Conservation (phyloP, 2,329 filamentous ascomycete species). For the Exophiala spinifera region DNA sequence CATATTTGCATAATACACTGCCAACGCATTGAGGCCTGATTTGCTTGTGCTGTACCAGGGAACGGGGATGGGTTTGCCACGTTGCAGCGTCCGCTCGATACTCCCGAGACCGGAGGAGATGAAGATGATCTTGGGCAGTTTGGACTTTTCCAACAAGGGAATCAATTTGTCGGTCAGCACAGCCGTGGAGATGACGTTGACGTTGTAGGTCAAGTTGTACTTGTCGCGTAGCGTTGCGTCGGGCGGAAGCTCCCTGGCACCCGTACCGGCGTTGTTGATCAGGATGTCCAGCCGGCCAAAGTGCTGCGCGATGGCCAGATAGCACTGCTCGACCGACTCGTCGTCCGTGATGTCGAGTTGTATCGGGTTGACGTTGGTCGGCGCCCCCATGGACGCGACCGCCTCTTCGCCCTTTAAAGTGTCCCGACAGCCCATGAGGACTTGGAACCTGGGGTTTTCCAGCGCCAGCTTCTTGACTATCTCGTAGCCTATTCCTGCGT, state of each 20-base stretch:
- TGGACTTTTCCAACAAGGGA: conserved; percentile 24
- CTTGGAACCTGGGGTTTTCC: conserved; percentile 34
- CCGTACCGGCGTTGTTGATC: conserved; percentile 37
- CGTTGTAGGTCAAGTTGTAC: conserved; percentile 28
- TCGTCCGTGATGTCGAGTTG: conserved; percentile 36
- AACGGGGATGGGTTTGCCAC: conserved; percentile 4
- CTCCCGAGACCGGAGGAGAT: conserved; percentile 19
- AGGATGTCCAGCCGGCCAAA: conserved; percentile 38
- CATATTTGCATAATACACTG: conserved; percentile 23
- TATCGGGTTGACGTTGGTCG: conserved; percentile 31
- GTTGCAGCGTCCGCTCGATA: conserved; percentile 12
- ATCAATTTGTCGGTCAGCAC: conserved; percentile 24
- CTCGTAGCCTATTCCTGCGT: conserved; percentile 27
- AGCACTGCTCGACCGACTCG: conserved; percentile 34
- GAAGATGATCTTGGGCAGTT: conserved; percentile 26
- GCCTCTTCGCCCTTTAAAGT: conserved; percentile 38
- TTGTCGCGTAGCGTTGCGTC: conserved; percentile 22
- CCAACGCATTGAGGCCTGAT: conserved; percentile 22
- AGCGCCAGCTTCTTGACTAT: conserved; percentile 30
- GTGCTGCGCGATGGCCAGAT: conserved; percentile 31
- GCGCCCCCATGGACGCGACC: conserved; percentile 25
- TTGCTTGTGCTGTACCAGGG: conserved; percentile 25
- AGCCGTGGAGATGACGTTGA: conserved; percentile 30
- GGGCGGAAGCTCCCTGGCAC: conserved; percentile 18
- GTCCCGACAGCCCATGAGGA: conserved; percentile 36